Evolutionary conservation across 768 basidiomycete genomes (phyloP), one percentile per base, ranked within the genome.

Genomic region (Mycena vitilis): DNA sequence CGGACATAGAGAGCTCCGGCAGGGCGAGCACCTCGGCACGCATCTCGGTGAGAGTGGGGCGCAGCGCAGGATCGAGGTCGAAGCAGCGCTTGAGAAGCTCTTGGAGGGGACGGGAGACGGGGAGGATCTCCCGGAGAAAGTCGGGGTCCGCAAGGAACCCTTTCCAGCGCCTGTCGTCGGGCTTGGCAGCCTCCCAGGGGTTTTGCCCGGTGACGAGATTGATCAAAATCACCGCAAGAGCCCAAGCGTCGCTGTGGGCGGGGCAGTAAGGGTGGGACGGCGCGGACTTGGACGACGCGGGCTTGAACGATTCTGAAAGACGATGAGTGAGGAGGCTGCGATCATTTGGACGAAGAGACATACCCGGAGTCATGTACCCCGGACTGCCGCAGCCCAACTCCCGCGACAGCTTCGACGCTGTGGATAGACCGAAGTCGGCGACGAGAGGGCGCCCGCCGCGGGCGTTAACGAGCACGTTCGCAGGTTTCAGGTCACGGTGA

Each of bases 381-480:
- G 68, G 55, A 16, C 76, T 84, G 0, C 85, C 85, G 16, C 78
- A 78, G 2, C 78, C 77, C 34, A 78, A 30, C 30, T 30, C 75
- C 11, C 22, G 36, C 38, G 68, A 69, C 3, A 61, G 22, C 45
- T 10, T 48, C 4, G 51, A 51, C n/a, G 23, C 20, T 13, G 70
- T 67, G 10, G 77, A 77, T 12, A 89, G 77, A 5, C 89, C 89
- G 79, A 89, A 90, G 75, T 89, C 88, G 6, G 86, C 84, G 54
- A 89, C 75, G 63, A 78, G 79, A 37, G 87, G 78, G 60, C 72
- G 74, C 57, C 76, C 67, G 18, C 87, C 84, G 34, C 54, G 83
- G 77, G 71, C 79, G 75, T 30, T 77, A 69, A 83, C 83, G 44
- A 89, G 73, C 34, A 88, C 75, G 74, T 84, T 88, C 73, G 89